Conservation (phyloP, 148 eudicot species). For the Linanthus parryae region DNA sequence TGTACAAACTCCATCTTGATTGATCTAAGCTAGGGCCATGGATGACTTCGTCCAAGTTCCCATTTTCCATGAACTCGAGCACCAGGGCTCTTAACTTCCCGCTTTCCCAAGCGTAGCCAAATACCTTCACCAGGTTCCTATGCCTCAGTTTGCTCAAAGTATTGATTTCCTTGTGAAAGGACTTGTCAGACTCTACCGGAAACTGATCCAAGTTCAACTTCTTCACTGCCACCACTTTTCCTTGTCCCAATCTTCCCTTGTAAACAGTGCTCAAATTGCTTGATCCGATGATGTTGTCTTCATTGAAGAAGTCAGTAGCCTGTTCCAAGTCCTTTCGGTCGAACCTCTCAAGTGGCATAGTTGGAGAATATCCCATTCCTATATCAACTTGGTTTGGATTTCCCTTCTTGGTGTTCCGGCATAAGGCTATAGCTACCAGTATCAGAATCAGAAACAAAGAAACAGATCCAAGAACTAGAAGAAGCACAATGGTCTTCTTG, state of each 20-base stretch:
- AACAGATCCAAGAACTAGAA: constrained; percentile 38
- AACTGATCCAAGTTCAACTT: constrained; percentile 59
- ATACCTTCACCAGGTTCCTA: constrained; percentile 75
- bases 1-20: constrained; percentile 42
- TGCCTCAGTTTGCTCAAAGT: constrained; percentile 63
- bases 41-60: constrained; percentile 63
- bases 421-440: constrained; percentile 16
- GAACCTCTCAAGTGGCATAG: constrained; percentile 48
- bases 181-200: constrained; percentile 61
- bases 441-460: constrained; percentile 23
- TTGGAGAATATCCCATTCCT: constrained; percentile 26
- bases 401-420: constrained; percentile 15
- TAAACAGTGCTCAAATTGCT: constrained; percentile 75
- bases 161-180: constrained; percentile 67
- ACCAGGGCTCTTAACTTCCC: constrained; percentile 66
- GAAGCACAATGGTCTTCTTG: constrained; percentile 32
- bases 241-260: constrained; percentile 59
- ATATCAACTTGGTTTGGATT: constrained; percentile 21
- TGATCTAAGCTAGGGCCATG: constrained; percentile 36
- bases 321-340: constrained; percentile 44
- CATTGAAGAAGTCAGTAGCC: constrained; percentile 56
- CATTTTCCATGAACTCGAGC: constrained; percentile 86
- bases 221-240: constrained; percentile 56
- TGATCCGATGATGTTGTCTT: constrained; percentile 46
- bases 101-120: constrained; percentile 96